Conservation (phyloP, 2,329 filamentous ascomycete genomes). For the Ophiosphaerella narmari region DNA sequence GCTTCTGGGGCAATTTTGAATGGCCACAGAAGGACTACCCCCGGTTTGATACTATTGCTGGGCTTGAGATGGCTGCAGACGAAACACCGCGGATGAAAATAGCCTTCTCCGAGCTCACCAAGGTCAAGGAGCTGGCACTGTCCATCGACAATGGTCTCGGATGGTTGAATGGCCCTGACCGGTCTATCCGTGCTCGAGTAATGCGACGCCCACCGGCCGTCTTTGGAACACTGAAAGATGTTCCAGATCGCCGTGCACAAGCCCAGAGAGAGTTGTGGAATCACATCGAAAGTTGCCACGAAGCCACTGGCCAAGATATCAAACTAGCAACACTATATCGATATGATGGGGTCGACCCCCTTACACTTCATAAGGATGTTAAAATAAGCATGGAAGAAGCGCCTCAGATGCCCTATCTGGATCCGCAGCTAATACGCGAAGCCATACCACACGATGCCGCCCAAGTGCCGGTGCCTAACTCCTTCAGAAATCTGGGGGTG, state of each 20-base stretch:
- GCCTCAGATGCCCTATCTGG: conserved; percentile 36
- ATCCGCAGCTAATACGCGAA: conserved; percentile 33
- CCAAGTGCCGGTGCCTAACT: conserved; percentile 21
- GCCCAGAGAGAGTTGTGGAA: conserved; percentile 46
- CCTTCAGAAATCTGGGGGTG: conserved; percentile 27
- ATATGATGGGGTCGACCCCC: conserved; percentile 21
- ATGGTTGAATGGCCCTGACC: conserved; percentile 67
- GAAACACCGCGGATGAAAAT: conserved; percentile 65
- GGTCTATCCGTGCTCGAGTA: conserved; percentile 54
- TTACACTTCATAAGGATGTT: conserved; percentile 18
- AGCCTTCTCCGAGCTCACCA: conserved; percentile 61
- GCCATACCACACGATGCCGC: conserved; percentile 25
- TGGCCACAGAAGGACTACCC: conserved; percentile 67
- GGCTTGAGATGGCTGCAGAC: conserved; percentile 66
- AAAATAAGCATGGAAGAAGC: conserved; percentile 18
- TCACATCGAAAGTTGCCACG: conserved; percentile 30
- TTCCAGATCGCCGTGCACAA: conserved; percentile 46
- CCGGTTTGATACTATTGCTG: conserved; percentile 63
- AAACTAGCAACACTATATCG: conserved; percentile 36
- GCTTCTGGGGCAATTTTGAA: conserved; percentile 68
- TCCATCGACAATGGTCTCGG: conserved; percentile 71
- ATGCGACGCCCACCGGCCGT: conserved; percentile 51
- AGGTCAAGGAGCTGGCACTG: conserved; percentile 66
- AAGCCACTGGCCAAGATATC: conserved; percentile 24
- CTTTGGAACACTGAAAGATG: conserved; percentile 50